phyloP scores from a whole-genome alignment of 1,139 yeast genomes.

The Kluyveromyces sp. region DNA sequence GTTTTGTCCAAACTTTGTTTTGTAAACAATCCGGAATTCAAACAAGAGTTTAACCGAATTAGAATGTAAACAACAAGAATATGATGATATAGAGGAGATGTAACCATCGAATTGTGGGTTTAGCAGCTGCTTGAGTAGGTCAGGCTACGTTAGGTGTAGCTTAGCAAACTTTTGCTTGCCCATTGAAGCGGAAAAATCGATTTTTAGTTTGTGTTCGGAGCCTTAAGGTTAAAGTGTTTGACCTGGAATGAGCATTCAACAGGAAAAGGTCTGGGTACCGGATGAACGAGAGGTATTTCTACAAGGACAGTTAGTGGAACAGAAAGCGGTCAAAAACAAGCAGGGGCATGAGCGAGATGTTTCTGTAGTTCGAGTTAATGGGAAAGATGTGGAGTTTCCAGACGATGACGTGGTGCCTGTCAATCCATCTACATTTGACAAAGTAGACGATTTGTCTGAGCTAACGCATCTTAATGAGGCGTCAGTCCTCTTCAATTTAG shows the following conservation, averaged over 20 bases:
- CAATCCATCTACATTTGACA: slow-evolving; percentile 89
- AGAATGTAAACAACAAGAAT: too few species aligned
- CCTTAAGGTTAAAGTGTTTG: not conserved
- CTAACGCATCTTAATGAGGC: slow-evolving; percentile 92
- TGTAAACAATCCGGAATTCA: too few species aligned
- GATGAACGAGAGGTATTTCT: slow-evolving; percentile 57
- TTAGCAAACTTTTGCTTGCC: too few species aligned
- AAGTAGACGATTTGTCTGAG: slow-evolving; percentile 93
- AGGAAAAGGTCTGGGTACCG: slow-evolving; percentile 59
- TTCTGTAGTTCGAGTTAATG: slow-evolving; percentile 13
- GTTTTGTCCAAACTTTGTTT: too few species aligned
- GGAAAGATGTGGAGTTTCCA: slow-evolving; percentile 38
- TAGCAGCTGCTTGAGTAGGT: too few species aligned
- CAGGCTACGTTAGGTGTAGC: too few species aligned
- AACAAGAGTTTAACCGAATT: too few species aligned
- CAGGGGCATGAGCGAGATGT: slow-evolving; percentile 19
- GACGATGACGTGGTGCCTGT: slow-evolving; percentile 49
- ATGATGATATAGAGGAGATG: too few species aligned
- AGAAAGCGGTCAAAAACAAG: slow-evolving; percentile 17
- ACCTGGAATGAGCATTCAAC: not conserved
- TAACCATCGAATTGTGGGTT: too few species aligned
- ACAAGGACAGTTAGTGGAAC: slow-evolving; percentile 52
- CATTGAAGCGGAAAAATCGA: too few species aligned
- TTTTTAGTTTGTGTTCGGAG: too few species aligned
- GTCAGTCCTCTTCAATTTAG: slow-evolving; percentile 82